Percentiles rank a stretch among this genome's conserved stretches.
phyloP scores from a whole-genome alignment of 2,329 filamentous ascomycete species.

The Penicillium thymicola region DNA sequence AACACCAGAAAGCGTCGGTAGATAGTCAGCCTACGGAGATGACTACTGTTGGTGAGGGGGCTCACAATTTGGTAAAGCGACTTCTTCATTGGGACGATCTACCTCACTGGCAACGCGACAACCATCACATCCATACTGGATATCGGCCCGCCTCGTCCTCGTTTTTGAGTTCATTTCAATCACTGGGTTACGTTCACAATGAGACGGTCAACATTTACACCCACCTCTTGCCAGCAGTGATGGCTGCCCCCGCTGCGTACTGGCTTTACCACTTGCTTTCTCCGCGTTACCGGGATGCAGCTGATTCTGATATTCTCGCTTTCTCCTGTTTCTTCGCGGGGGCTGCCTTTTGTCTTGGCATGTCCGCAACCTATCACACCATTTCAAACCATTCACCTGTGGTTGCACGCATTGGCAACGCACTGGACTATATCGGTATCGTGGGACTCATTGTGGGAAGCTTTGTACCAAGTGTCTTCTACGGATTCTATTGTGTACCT shows the following conservation, averaged over 20 bases:
- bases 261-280: constrained; percentile 58
- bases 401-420: constrained; percentile 81
- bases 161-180: constrained; percentile 56
- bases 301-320: constrained; percentile 62
- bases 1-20: constrained; percentile 7
- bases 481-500: constrained; percentile 73
- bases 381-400: constrained; percentile 77
- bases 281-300: constrained; percentile 65
- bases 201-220: constrained; percentile 70
- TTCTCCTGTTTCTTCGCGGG: constrained; percentile 78
- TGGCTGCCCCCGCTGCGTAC: constrained; percentile 52
- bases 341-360: constrained; percentile 68
- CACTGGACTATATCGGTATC: constrained; percentile 92
- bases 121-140: constrained; percentile 64
- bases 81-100: constrained; percentile 53
- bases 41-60: constrained; percentile 21
- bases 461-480: constrained; percentile 84
- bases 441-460: constrained; percentile 87
- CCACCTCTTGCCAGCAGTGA: constrained; percentile 64
- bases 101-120: constrained; percentile 59
- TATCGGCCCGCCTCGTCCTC: constrained; percentile 64
- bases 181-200: constrained; percentile 63
- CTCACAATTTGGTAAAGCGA: constrained; percentile 29
- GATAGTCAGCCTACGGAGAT: constrained; percentile 24
- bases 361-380: constrained; percentile 82